phyloP scores from a whole-genome alignment of 192 early-diverging fungal genomes.

The Phycomyces blakesleeanus region DNA sequence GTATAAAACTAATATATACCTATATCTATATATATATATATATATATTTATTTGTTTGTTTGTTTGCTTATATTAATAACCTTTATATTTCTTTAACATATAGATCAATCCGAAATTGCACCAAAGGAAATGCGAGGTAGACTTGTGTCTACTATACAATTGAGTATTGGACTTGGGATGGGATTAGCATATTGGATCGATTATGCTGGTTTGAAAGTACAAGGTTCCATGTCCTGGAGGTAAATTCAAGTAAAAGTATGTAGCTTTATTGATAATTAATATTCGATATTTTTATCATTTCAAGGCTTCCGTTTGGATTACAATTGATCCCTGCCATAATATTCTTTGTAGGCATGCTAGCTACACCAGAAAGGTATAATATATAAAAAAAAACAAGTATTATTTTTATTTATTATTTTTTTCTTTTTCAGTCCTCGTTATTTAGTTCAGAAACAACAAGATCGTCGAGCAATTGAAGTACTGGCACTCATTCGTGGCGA shows the following conservation, averaged over 20 bases:
- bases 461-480: constrained; percentile 52
- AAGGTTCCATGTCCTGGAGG: constrained; percentile 25
- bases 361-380: constrained; percentile 62
- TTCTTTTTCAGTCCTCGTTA: constrained; percentile 74
- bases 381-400: too few species aligned
- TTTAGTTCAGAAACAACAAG: constrained; percentile 52
- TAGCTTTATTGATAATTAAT: too few species aligned
- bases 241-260: constrained; percentile 1
- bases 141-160: constrained; percentile 81
- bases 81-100: not conserved
- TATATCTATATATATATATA: not conserved
- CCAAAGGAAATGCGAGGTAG: constrained; percentile 79
- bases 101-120: constrained; percentile 73
- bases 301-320: constrained; percentile 73
- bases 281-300: too few species aligned
- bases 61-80: too few species aligned
- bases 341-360: constrained; percentile 58
- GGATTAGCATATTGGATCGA: constrained; percentile 48
- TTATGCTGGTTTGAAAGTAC: constrained; percentile 16
- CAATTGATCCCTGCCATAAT: constrained; percentile 76
- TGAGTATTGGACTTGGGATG: constrained; percentile 85
- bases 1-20: not conserved
- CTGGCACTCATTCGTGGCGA: constrained; percentile 55
- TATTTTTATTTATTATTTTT: too few species aligned
- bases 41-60: too few species aligned